Evolutionary conservation across 108 stramenopile species (phyloP).

Genomic region (Hondaea fermentalgiana): DNA sequence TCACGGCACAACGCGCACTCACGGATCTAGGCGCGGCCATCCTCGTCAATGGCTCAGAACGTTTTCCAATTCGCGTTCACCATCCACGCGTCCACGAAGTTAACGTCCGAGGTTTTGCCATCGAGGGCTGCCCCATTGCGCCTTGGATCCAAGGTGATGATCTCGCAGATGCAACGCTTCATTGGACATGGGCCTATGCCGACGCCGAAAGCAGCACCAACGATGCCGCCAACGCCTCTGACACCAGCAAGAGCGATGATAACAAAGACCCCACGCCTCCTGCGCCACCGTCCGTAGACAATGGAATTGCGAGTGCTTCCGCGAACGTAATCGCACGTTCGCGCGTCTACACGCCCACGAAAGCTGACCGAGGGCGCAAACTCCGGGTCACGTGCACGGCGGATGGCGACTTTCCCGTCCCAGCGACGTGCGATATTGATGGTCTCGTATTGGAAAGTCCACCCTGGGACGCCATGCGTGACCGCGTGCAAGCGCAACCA

Average conservation of each 20-base stretch:
- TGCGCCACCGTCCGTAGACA: no score
- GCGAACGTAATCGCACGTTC: neutral
- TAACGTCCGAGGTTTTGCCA: neutral
- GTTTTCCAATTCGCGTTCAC: neutral
- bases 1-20: neutral
- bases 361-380: neutral
- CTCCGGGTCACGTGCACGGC: neutral
- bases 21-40: neutral
- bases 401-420: neutral
- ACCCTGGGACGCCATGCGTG: neutral
- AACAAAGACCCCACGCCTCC: no score
- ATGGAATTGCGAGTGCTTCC: no score
- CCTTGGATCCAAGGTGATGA: neutral
- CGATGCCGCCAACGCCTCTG: neutral
- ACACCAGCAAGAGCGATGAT: no score
- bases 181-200: neutral
- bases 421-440: neutral
- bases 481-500: neutral
- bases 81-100: neutral
- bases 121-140: neutral
- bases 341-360: neutral
- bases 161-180: neutral
- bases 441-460: neutral
- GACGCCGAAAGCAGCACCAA: neutral
- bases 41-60: neutral